Conservation (phyloP, 129 eudicot species). For the Chrysanthemum makinoi region DNA sequence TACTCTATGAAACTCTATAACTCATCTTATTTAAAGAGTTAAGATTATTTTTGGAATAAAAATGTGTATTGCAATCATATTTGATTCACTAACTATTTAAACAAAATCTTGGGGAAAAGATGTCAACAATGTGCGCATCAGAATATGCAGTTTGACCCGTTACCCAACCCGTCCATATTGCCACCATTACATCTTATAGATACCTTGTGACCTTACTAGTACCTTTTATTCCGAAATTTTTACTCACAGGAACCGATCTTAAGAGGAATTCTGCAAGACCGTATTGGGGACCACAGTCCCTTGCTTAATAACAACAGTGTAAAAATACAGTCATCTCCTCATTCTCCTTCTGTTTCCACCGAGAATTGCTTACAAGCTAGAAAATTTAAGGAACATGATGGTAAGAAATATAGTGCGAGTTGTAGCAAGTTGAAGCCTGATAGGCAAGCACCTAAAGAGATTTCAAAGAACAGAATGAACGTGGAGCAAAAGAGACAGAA, state of each 20-base stretch:
- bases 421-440: constrained; percentile 29
- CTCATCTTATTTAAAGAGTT: background rate
- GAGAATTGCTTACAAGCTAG: constrained; percentile 33
- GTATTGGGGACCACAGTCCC: constrained; percentile 22
- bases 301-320: constrained; percentile 23
- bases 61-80: background rate
- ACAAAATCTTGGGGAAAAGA: too few species aligned
- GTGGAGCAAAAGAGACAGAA: constrained; percentile 23
- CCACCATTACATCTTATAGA: background rate
- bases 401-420: constrained; percentile 28
- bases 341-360: constrained; percentile 17
- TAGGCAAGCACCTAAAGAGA: constrained; percentile 18
- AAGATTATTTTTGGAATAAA: too few species aligned
- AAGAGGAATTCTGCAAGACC: constrained; percentile 22
- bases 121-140: too few species aligned
- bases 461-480: constrained; percentile 21
- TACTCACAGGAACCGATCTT: constrained; percentile 29
- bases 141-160: background rate
- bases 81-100: background rate
- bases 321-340: constrained; percentile 17
- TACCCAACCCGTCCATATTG: background rate
- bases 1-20: background rate
- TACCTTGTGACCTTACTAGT: constrained; percentile 2
- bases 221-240: constrained; percentile 3
- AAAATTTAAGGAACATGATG: constrained; percentile 32